A percentile compares a stretch with the other conserved stretches of the same genome.
phyloP scores from a whole-genome alignment of 2,329 filamentous ascomycete species.

The Cladosporium velox region DNA sequence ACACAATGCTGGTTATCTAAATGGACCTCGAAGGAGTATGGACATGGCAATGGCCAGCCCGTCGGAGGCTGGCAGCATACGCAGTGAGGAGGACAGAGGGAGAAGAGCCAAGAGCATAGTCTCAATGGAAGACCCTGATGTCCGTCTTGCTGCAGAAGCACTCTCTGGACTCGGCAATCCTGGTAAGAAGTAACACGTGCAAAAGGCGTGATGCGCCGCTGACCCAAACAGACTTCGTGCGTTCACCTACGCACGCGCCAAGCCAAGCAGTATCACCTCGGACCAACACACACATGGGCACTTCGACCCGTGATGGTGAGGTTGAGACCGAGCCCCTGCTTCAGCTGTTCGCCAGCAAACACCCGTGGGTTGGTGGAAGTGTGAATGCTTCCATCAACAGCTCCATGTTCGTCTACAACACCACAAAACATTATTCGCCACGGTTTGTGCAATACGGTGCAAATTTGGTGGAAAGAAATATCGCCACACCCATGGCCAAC shows the following conservation, averaged over 20 bases:
- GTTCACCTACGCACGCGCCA: constrained; percentile 37
- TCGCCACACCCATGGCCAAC: constrained; percentile 78
- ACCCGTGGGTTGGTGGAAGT: constrained; percentile 81
- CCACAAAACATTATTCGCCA: constrained; percentile 86
- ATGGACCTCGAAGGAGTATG: constrained; percentile 33
- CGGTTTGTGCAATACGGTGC: constrained; percentile 83
- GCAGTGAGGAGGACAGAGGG: constrained; percentile 14
- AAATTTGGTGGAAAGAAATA: constrained; percentile 85
- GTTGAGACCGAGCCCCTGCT: constrained; percentile 75
- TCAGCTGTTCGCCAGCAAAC: constrained; percentile 81
- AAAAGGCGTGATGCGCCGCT: not conserved
- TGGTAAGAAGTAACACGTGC: not conserved
- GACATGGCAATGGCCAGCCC: constrained; percentile 46
- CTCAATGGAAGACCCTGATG: constrained; percentile 52
- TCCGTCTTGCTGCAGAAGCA: constrained; percentile 53
- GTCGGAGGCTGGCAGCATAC: constrained; percentile 46
- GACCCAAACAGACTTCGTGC: constrained; percentile 44
- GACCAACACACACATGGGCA: not conserved
- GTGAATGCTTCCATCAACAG: constrained; percentile 62
- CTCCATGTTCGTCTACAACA: constrained; percentile 81
- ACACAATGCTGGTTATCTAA: constrained; percentile 31
- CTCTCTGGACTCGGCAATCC: constrained; percentile 44
- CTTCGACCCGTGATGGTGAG: constrained; percentile 8
- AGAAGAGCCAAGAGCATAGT: constrained; percentile 44
- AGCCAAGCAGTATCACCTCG: constrained; percentile 34